These are phyloP conservation scores for Colletotrichum sp. DNA, from an alignment of 2,329 filamentous ascomycete genomes.

Conservation along the genomic window DNA sequence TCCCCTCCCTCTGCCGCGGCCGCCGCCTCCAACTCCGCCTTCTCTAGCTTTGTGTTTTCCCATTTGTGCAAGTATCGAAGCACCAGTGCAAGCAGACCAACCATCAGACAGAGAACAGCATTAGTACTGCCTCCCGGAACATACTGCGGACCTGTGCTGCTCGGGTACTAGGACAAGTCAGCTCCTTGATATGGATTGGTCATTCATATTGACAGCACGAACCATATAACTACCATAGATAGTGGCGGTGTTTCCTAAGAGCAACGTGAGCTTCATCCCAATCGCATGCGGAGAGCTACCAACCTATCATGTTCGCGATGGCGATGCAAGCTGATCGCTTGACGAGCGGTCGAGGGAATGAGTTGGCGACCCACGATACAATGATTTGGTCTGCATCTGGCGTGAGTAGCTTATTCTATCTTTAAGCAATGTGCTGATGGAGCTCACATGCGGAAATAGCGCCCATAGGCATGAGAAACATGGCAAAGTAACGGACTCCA, in stretches of 20 bases:
- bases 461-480: conserved; percentile 66
- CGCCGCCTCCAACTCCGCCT: conserved; percentile 37
- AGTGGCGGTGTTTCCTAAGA: conserved; percentile 57
- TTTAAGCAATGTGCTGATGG: neutral
- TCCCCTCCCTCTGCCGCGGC: conserved; percentile 21
- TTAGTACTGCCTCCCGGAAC: conserved; percentile 64
- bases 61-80: conserved; percentile 59
- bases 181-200: neutral
- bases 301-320: conserved; percentile 64
- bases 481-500: conserved; percentile 63
- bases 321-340: conserved; percentile 71
- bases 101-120: conserved; percentile 66
- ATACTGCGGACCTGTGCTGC: conserved; percentile 47
- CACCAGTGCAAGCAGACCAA: conserved; percentile 56
- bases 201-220: neutral
- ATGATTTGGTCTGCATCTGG: conserved; percentile 52
- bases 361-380: conserved; percentile 72
- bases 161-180: conserved; percentile 41
- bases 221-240: conserved; percentile 38
- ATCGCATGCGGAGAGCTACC: neutral
- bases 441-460: conserved; percentile 49
- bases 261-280: neutral
- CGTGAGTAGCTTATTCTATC: neutral
- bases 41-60: conserved; percentile 66
- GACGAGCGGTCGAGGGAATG: conserved; percentile 72